Base-by-base conservation (phyloP, 208 protist species). In the Polymyxa betae region DNA sequence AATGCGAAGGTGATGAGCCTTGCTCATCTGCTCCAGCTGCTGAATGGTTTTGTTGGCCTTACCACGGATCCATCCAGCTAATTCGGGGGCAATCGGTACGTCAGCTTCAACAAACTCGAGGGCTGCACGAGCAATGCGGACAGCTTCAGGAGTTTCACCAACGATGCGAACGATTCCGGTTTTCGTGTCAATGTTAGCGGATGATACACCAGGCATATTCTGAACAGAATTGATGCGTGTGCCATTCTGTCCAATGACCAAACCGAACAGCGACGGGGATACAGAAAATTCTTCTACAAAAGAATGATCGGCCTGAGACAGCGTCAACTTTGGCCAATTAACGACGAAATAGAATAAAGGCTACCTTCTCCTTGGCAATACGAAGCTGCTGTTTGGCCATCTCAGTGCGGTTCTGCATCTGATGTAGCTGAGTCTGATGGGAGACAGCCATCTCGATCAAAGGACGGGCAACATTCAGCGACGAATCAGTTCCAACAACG, bases 401-500 rank as follows among this genome's bases (percentile, higher is more conserved):
- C n/a, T 82, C 72, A 12, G 72, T 82, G 16, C 40, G 5, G 72
- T 82, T 82, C 16, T 43, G 72, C 5, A 82, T 82, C 72, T 45
- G 35, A 20, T 82, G 72, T 38, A 82, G 72, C n/a, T 82, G 35
- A 35, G 72, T 82, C n/a, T 45, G 72, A 20, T 82, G 72, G 35
- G n/a, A 5, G 40, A 82, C 72, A 20, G n/a, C 35, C 72, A 82
- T 35, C 5, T 82, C 72, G 72, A 82, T 82, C n/a, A 82, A 43
- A 20, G 40, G 72, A 5, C 40, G n/a, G 5, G 72, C 72, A 16
- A 45, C 35, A 20, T 5, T 40, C 72, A 82, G 72, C 35, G 35
- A 82, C 35, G 72, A 45, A 35, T 82, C 72, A 35, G 72, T 82
- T n/a, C 72, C 72, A 43, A 82, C 72, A n/a, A 82, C 72, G 35